Percentiles rank a stretch among this genome's conserved stretches.
These are phyloP conservation scores for Stipa capillata DNA, from an alignment of 176 grass and related monocot species.

Conservation along the genomic window DNA sequence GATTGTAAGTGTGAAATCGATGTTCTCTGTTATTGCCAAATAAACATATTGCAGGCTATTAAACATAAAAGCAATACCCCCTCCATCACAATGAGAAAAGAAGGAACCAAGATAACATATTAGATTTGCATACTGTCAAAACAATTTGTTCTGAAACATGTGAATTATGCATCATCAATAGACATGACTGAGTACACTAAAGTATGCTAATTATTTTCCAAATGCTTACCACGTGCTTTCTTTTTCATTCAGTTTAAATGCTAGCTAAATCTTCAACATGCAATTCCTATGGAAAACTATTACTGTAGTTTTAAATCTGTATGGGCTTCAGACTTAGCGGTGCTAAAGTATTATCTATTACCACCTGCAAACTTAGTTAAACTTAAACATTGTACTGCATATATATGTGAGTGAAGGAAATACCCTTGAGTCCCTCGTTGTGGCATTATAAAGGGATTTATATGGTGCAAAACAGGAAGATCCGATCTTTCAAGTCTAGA, in stretches of 20 bases:
- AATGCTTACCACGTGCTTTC: not conserved
- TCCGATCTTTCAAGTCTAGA: not conserved
- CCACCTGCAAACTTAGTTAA: not conserved
- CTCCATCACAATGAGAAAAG: not conserved
- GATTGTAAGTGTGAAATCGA: slow-evolving; percentile 42
- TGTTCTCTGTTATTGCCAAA: not conserved
- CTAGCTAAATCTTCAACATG: not conserved
- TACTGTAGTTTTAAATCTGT: not conserved
- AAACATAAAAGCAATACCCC: not conserved
- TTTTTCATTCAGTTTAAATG: not conserved
- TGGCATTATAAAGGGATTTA: not conserved
- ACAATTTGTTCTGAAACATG: not conserved
- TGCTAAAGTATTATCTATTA: not conserved
- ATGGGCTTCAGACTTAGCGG: not conserved
- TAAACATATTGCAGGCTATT: not conserved
- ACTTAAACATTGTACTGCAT: not conserved
- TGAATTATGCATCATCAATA: not conserved
- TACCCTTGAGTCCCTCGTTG: not conserved
- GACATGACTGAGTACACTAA: no score
- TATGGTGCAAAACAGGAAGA: not conserved
- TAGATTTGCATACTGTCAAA: not conserved
- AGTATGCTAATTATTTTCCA: not conserved
- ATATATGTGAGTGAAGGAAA: not conserved
- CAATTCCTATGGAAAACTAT: not conserved
- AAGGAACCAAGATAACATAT: not conserved